Evolutionary conservation across 2,329 filamentous ascomycete species (phyloP).

Genomic region (Bipolaris bicolor): DNA sequence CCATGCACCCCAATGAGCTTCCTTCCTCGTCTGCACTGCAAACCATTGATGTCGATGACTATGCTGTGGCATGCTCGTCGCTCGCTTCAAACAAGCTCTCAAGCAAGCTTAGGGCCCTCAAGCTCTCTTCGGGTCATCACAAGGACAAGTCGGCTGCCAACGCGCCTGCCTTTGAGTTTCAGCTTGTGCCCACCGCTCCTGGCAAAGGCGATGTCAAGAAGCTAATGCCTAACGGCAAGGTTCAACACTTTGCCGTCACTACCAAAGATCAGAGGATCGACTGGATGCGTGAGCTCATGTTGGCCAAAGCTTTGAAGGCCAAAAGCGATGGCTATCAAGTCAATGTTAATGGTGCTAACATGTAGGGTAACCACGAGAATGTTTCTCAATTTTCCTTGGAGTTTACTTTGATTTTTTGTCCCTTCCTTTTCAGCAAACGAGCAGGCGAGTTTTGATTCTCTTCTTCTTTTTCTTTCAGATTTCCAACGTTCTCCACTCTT

Average conservation of each 20-base stretch:
- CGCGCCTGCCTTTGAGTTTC: slow-evolving; percentile 74
- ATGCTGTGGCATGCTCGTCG: slow-evolving; percentile 83
- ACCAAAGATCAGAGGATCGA: slow-evolving; percentile 81
- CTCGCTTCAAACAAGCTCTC: slow-evolving; percentile 81
- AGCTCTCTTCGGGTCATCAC: slow-evolving; percentile 59
- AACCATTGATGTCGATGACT: slow-evolving; percentile 87
- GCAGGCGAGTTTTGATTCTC: slow-evolving; percentile 20
- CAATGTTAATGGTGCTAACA: slow-evolving; percentile 70
- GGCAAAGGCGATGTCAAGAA: slow-evolving; percentile 51
- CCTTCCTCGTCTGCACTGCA: slow-evolving; percentile 70
- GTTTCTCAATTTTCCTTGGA: neutral
- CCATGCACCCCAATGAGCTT: slow-evolving; percentile 68
- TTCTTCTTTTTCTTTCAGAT: slow-evolving; percentile 3
- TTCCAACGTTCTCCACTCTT: slow-evolving; percentile 9
- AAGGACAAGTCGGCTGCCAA: slow-evolving; percentile 64
- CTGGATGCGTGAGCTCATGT: slow-evolving; percentile 95
- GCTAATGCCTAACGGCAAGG: slow-evolving; percentile 65
- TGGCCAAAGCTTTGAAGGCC: slow-evolving; percentile 83
- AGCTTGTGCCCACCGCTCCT: slow-evolving; percentile 75
- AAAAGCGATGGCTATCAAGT: slow-evolving; percentile 85
- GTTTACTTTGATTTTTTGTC: neutral
- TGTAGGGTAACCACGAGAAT: slow-evolving; percentile 23
- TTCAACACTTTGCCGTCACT: slow-evolving; percentile 79
- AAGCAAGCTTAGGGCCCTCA: slow-evolving; percentile 82
- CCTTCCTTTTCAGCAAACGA: slow-evolving; percentile 23